Base-by-base conservation (phyloP, 371 early-diverging fungal species). In the Apophysomyces elegans region DNA sequence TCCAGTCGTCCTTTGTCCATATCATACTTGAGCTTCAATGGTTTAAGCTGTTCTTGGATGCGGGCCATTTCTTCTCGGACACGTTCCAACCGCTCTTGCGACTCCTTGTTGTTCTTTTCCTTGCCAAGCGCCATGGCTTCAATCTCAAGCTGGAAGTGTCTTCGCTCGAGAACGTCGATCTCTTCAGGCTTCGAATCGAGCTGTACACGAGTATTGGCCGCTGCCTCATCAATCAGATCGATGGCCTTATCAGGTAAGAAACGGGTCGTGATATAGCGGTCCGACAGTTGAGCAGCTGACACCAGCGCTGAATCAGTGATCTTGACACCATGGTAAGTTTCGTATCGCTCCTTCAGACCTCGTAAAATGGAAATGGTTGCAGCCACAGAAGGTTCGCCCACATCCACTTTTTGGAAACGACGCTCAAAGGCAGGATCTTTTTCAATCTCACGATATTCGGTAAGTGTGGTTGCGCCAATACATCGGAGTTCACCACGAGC, bases 131-230 rank as follows among this genome's bases (percentile, higher is more conserved):
- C 98, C 16, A 93, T 93, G 50, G 92, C 94, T 77, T 98, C 99
- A 64, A 98, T 93, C 73, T 98, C 97, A 14, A 98, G 86, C 78
- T 96, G 97, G 63, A 97, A 83, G 59, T 84, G 85, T 35, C 90
- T 89, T 54, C 99, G 91, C 70, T 98, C 96, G 12, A 98, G 86
- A 0, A 89, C 86, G 80, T 98, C 99, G 56, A 98, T 98, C 61
- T 87, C 86, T 80, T 98, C 99, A 6, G 99, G 99, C 69, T 95
- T 95, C 0, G 95, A 94, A 69, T 98, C 98, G 5, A 96, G 86
- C 72, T 97, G 96, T 1, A 98, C 97, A 58, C 96, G 92, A 0
- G 91, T 91, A 75, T 92, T 92, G 32, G 98, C 98, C 73, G 95
- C 95, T 5, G 98, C 97, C 76, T 98, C 98, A 74, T 96, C 96